Percentiles rank a stretch among this genome's conserved stretches.
Evolutionary conservation across 306 rosid species (phyloP).

Genomic region (Quercus alba): DNA sequence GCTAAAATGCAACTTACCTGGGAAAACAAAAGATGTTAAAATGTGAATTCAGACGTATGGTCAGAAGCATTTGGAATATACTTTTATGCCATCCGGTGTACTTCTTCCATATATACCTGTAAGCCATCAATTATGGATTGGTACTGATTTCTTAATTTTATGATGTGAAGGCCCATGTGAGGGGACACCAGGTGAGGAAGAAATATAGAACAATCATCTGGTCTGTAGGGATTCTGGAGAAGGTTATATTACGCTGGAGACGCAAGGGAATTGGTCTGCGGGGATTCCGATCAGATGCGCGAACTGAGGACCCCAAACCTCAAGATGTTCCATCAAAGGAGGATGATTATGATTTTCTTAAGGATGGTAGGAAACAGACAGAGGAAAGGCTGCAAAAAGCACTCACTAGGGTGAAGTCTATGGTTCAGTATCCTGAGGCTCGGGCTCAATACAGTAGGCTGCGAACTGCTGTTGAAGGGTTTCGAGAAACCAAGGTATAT

Average conservation of each 20-base stretch:
- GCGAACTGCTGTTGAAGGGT: conserved; percentile 73
- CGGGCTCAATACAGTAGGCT: conserved; percentile 87
- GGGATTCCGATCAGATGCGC: conserved; percentile 65
- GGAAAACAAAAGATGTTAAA: too few species aligned
- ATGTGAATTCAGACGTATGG: neutral
- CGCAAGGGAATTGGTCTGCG: conserved; percentile 87
- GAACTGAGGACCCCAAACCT: conserved; percentile 36
- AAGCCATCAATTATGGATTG: neutral
- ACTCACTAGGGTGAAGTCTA: conserved; percentile 83
- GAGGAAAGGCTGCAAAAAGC: conserved; percentile 91
- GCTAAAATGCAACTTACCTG: neutral
- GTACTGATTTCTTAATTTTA: conserved; percentile 35
- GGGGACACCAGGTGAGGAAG: conserved; percentile 95
- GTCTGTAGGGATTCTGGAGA: conserved; percentile 89
- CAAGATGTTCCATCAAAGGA: conserved; percentile 36
- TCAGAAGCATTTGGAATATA: neutral
- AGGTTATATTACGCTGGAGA: conserved; percentile 88
- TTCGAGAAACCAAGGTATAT: conserved; percentile 75
- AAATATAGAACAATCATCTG: conserved; percentile 65
- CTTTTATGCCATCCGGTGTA: neutral
- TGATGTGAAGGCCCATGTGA: conserved; percentile 74
- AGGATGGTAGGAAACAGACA: conserved; percentile 80
- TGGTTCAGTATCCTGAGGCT: conserved; percentile 95
- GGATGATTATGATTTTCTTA: conserved; percentile 82
- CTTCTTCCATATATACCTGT: neutral